Base-by-base conservation (phyloP, 225 moss, liverwort and hornwort genomes). In the Marchantia polymorpha region DNA sequence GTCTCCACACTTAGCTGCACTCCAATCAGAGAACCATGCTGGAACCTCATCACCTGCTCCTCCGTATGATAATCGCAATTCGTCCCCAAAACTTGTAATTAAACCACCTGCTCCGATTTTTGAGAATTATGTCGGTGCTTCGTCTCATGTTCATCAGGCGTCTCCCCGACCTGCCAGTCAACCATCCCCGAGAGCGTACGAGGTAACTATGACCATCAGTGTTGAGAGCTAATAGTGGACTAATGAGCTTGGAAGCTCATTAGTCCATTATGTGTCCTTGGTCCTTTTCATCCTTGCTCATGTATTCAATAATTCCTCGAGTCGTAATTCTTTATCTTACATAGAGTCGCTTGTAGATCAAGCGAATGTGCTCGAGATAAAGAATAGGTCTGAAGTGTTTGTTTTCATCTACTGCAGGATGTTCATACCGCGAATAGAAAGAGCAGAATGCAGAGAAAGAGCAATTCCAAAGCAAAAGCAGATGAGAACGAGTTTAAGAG, bases 401-500 rank as follows among this genome's bases (percentile, higher is more conserved):
- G 48, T 65, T 39, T 22, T 48, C n/a, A 13, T 63, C 12, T 77
- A 20, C 14, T 68, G 55, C 76, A 86, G 81, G 91, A 87, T 65
- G 72, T 81, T 61, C 77, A 83, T 23, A 29, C 55, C 9, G 31
- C 77, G 13, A 72, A 59, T 50, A 74, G 15, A 72, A 88, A 82
- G 52, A 52, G 79, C 29, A 76, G 85, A 48, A 88, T 88, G 88
- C 81, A 77, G 75, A 85, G 86, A 52, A 88, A 77, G 69, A 78
- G 75, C 70, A 69, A 72, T 11, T 60, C 13, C 16, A 82, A 55
- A 17, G 7, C 83, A 22, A 81, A 77, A 72, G 78, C 78, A 72
- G 83, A 79, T 61, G 82, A 74, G 26, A 77, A 70, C 27, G 75
- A 69, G 5, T 64, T 29, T 2, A 80, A 75, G 66, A 66, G 66